phyloP scores from a whole-genome alignment of 352 stramenopile genomes.

The Phytophthora citrophthora region DNA sequence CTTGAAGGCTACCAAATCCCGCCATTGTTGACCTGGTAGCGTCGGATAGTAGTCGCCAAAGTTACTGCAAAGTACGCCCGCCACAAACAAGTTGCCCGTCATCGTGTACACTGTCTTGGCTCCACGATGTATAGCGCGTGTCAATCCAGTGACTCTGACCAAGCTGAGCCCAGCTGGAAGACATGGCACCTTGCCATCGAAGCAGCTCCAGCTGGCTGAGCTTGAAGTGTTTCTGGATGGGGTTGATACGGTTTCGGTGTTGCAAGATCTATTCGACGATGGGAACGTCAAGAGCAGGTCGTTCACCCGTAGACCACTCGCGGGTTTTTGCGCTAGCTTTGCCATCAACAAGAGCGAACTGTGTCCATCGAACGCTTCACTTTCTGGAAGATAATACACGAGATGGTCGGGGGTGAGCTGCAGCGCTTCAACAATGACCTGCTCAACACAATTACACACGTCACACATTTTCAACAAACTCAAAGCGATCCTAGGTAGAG shows the following conservation, averaged over 20 bases:
- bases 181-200: not conserved
- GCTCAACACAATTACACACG: conserved; percentile 26
- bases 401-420: conserved; percentile 61
- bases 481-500: conserved; percentile 19
- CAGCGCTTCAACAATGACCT: conserved; percentile 32
- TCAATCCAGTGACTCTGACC: conserved; percentile 39
- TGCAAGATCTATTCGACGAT: conserved; percentile 18
- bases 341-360: conserved; percentile 5
- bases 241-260: conserved; percentile 32
- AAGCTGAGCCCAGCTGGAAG: conserved; percentile 9
- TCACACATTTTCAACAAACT: conserved; percentile 27
- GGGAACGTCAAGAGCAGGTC: conserved; percentile 52
- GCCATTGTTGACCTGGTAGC: conserved; percentile 33
- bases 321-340: conserved; percentile 50
- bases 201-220: conserved; percentile 5
- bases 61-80: conserved; percentile 78
- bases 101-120: conserved; percentile 72
- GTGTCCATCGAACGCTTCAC: conserved; percentile 1
- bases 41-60: conserved; percentile 74
- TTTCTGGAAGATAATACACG: conserved; percentile 41
- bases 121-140: conserved; percentile 23
- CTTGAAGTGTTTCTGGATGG: conserved; percentile 21
- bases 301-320: conserved; percentile 49
- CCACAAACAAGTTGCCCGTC: conserved; percentile 70
- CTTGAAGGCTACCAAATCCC: conserved; percentile 49